Conservation (phyloP, 306 rosid species). For the Dalbergia cultrata region DNA sequence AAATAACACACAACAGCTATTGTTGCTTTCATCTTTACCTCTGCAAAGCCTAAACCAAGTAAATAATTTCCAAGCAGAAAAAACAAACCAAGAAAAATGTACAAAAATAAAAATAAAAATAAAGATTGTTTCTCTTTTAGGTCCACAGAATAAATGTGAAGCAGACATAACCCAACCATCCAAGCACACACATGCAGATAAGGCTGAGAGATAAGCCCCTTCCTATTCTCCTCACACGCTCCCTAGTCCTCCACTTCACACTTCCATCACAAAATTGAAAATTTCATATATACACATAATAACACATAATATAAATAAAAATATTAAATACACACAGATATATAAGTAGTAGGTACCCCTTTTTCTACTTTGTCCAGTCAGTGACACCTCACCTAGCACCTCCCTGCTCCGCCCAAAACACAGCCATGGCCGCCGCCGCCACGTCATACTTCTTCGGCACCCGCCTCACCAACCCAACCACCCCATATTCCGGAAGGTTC, state of each 20-base stretch:
- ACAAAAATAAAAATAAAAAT: conserved; percentile 6
- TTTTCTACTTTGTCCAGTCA: conserved; percentile 39
- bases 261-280: conserved; percentile 34
- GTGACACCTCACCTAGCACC: not conserved
- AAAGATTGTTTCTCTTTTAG: conserved; percentile 7
- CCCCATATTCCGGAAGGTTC: conserved; percentile 47
- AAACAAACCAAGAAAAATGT: conserved; percentile 29
- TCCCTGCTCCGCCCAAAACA: not conserved
- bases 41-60: not conserved
- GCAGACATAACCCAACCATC: conserved; percentile 49
- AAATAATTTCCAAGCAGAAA: not conserved
- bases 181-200: conserved; percentile 53
- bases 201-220: conserved; percentile 62
- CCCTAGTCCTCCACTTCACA: not conserved
- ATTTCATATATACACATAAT: not conserved
- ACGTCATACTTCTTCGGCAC: conserved; percentile 70
- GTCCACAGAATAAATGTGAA: conserved; percentile 59
- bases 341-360: not conserved
- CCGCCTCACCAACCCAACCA: conserved; percentile 28
- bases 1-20: not conserved
- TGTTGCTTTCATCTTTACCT: not conserved
- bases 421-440: conserved; percentile 61
- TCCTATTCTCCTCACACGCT: conserved; percentile 43
- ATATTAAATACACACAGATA: not conserved
- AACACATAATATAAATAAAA: not conserved